phyloP scores from a whole-genome alignment of 1,139 yeast species.

The Wickerhamomyces sp. region DNA sequence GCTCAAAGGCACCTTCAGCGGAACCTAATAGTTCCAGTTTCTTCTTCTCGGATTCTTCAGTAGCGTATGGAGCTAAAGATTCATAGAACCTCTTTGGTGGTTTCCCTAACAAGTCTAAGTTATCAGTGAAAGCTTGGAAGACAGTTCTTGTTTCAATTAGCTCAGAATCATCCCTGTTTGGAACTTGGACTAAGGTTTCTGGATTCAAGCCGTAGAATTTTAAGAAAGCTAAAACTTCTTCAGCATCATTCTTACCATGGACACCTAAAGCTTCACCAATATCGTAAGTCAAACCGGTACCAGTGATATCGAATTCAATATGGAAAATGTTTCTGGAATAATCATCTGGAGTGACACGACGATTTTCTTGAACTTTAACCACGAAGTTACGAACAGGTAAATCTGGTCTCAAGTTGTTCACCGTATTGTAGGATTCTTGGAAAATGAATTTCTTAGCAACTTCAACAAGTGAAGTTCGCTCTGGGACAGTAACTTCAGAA shows the following conservation, averaged over 20 bases:
- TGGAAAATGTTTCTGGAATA: slow-evolving; percentile 96
- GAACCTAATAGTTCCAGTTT: slow-evolving; percentile 60
- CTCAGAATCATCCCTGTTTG: slow-evolving; percentile 60
- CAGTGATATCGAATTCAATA: slow-evolving; percentile 86
- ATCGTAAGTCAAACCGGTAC: slow-evolving; percentile 86
- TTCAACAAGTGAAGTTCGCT: slow-evolving; percentile 41
- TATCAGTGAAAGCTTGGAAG: slow-evolving; percentile 73
- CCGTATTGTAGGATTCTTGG: slow-evolving; percentile 68
- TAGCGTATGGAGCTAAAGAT: slow-evolving; percentile 67
- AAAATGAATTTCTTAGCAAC: slow-evolving; percentile 71
- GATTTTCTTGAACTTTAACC: slow-evolving; percentile 87
- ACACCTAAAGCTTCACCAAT: slow-evolving; percentile 97
- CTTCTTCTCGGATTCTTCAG: slow-evolving; percentile 62
- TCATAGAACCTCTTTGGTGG: slow-evolving; percentile 96
- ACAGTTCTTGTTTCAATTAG: slow-evolving; percentile 71
- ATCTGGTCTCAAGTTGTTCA: slow-evolving; percentile 75
- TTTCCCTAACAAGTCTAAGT: slow-evolving; percentile 85
- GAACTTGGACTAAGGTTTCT: slow-evolving; percentile 62
- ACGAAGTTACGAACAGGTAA: slow-evolving; percentile 80
- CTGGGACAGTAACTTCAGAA: slow-evolving; percentile 39
- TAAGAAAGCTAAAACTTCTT: slow-evolving; percentile 65
- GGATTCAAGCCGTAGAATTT: slow-evolving; percentile 66
- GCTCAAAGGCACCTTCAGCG: slow-evolving; percentile 79
- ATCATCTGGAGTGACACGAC: slow-evolving; percentile 85
- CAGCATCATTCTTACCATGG: slow-evolving; percentile 78